phyloP scores from a whole-genome alignment of 2,329 filamentous ascomycete species.

The Pleoardoris graminearum region DNA sequence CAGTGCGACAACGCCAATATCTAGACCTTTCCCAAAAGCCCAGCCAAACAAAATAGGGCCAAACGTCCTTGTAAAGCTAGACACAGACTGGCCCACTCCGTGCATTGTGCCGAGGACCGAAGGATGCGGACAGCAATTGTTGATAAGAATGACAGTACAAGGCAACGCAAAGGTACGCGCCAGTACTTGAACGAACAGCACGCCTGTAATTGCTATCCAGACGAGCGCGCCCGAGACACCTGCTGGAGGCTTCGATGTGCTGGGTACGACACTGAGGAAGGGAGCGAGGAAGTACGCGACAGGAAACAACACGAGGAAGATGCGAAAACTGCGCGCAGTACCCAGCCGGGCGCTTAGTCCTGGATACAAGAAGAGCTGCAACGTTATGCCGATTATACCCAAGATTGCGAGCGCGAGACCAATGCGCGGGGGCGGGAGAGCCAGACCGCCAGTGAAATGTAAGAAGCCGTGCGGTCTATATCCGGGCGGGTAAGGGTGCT shows the following conservation, averaged over 20 bases:
- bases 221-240: slow-evolving; percentile 47
- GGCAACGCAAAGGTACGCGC: slow-evolving; percentile 59
- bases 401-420: slow-evolving; percentile 54
- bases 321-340: slow-evolving; percentile 46
- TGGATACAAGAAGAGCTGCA: slow-evolving; percentile 54
- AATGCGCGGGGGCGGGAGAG: slow-evolving; percentile 52
- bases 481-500: slow-evolving; percentile 35
- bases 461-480: slow-evolving; percentile 46
- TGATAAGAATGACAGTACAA: slow-evolving; percentile 57
- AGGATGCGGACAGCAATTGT: slow-evolving; percentile 57
- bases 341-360: slow-evolving; percentile 48
- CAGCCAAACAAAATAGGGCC: slow-evolving; percentile 64
- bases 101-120: slow-evolving; percentile 61
- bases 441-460: slow-evolving; percentile 55
- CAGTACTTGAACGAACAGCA: slow-evolving; percentile 51
- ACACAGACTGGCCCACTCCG: slow-evolving; percentile 62
- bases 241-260: slow-evolving; percentile 42
- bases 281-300: slow-evolving; percentile 50
- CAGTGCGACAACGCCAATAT: slow-evolving; percentile 60
- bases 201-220: slow-evolving; percentile 49
- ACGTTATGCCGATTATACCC: slow-evolving; percentile 51
- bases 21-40: slow-evolving; percentile 63
- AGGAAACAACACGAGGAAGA: slow-evolving; percentile 51
- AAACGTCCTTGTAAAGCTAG: slow-evolving; percentile 61
- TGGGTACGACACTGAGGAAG: slow-evolving; percentile 50